phyloP scores from a whole-genome alignment of 306 rosid genomes.

The Lithocarpus polystachyus region DNA sequence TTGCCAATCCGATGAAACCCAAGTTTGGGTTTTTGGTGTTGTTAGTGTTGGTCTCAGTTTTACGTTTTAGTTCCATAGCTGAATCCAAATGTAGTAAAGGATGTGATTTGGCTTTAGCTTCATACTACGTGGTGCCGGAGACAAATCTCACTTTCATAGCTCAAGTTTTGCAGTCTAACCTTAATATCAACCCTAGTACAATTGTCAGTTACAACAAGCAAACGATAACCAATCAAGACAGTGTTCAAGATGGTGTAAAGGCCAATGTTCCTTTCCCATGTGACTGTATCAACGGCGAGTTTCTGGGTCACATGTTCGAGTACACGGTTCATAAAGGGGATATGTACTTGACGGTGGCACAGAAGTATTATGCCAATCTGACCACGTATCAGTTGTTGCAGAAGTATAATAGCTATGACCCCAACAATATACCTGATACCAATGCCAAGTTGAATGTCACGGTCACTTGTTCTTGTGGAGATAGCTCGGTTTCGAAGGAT shows the following conservation, averaged over 20 bases:
- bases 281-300: constrained; percentile 43
- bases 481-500: constrained; percentile 38
- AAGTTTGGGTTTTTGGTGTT: constrained; percentile 16
- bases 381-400: constrained; percentile 46
- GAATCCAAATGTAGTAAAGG: constrained; percentile 48
- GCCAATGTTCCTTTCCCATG: constrained; percentile 56
- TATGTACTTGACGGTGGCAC: constrained; percentile 42
- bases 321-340: constrained; percentile 35
- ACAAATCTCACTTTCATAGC: constrained; percentile 9
- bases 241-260: background rate
- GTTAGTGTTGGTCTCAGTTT: constrained; percentile 23
- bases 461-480: constrained; percentile 70
- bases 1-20: constrained; percentile 41
- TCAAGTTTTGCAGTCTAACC: constrained; percentile 15
- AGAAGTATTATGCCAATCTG: constrained; percentile 29
- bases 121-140: constrained; percentile 18
- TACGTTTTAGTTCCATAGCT: constrained; percentile 9
- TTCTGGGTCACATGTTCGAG: constrained; percentile 55
- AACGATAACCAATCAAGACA: constrained; percentile 3
- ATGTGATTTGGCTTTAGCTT: constrained; percentile 69
- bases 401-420: constrained; percentile 36
- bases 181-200: background rate
- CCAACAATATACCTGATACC: constrained; percentile 11
- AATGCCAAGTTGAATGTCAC: constrained; percentile 37
- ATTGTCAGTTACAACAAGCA: constrained; percentile 36